Percentiles rank a stretch among this genome's conserved stretches.
phyloP scores from a whole-genome alignment of 306 rosid genomes.

The Citrullus amarus region DNA sequence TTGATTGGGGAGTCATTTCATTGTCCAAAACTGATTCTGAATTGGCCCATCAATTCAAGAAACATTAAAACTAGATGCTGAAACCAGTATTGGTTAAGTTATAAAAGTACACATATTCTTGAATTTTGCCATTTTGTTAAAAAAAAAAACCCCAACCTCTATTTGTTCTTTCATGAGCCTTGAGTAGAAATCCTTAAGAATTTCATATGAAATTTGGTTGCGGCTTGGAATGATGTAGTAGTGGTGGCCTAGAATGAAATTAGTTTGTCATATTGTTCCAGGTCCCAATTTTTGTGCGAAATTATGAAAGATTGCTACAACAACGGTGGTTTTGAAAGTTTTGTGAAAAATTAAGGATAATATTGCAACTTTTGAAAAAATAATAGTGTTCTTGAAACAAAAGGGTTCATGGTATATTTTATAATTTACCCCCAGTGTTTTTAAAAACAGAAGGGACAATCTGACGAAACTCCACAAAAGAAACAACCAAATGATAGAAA shows the following conservation, averaged over 20 bases:
- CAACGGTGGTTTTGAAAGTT: neutral
- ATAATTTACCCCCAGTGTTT: too few species aligned
- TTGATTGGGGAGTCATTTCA: neutral
- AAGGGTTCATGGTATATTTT: too few species aligned
- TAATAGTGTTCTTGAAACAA: too few species aligned
- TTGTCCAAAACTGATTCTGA: neutral
- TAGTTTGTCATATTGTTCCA: too few species aligned
- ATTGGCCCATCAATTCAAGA: neutral
- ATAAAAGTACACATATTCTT: neutral
- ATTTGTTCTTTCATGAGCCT: neutral
- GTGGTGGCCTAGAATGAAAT: too few species aligned
- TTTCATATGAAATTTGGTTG: neutral
- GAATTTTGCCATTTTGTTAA: too few species aligned
- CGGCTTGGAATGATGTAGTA: neutral
- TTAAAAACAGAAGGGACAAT: too few species aligned
- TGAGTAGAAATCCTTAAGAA: neutral
- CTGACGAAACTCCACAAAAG: neutral
- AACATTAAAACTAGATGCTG: neutral
- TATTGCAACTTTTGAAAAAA: neutral
- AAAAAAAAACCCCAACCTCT: neutral
- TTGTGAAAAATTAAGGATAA: too few species aligned
- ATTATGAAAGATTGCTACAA: too few species aligned
- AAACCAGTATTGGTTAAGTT: neutral
- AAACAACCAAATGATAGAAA: neutral
- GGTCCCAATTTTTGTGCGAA: too few species aligned